A percentile compares a stretch with the other conserved stretches of the same genome.
phyloP scores from a whole-genome alignment of 768 basidiomycete species.

The Coprinellus micaceus region DNA sequence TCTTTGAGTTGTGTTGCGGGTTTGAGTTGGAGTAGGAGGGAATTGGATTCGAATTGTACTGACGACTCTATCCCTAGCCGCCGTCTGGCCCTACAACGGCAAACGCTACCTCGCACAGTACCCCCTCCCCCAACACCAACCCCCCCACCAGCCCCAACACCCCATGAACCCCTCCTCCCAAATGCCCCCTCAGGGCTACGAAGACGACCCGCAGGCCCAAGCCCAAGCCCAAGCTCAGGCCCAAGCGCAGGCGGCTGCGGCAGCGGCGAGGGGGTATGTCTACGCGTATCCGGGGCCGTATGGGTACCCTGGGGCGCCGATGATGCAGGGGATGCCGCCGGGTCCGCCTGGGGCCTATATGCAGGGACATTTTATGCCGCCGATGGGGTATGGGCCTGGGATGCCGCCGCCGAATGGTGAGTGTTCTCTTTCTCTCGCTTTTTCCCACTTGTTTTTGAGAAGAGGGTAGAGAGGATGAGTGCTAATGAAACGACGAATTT shows the following conservation, averaged over 20 bases:
- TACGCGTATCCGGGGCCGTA: slow-evolving; percentile 79
- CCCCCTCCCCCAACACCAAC: slow-evolving; percentile 57
- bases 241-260: slow-evolving; percentile 21
- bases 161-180: slow-evolving; percentile 65
- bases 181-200: slow-evolving; percentile 72
- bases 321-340: slow-evolving; percentile 86
- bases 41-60: too few relatives aligned
- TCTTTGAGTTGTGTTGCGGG: too few relatives aligned
- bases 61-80: slow-evolving; percentile 40
- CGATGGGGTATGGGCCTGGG: slow-evolving; percentile 75
- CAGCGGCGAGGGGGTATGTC: slow-evolving; percentile 57
- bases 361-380: slow-evolving; percentile 78
- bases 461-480: too few relatives aligned
- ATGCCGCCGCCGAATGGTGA: slow-evolving; percentile 79
- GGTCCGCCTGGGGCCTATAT: slow-evolving; percentile 77
- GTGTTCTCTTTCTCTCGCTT: slow-evolving; percentile 20
- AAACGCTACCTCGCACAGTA: slow-evolving; percentile 82
- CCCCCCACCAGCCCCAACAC: slow-evolving; percentile 54
- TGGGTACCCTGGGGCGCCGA: slow-evolving; percentile 75
- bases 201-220: slow-evolving; percentile 68
- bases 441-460: too few relatives aligned
- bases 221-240: slow-evolving; percentile 61
- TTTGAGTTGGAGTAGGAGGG: too few relatives aligned
- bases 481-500: too few relatives aligned
- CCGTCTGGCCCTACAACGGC: slow-evolving; percentile 85